phyloP scores from a whole-genome alignment of 257 asterid genomes.

The Scutellaria minor region DNA sequence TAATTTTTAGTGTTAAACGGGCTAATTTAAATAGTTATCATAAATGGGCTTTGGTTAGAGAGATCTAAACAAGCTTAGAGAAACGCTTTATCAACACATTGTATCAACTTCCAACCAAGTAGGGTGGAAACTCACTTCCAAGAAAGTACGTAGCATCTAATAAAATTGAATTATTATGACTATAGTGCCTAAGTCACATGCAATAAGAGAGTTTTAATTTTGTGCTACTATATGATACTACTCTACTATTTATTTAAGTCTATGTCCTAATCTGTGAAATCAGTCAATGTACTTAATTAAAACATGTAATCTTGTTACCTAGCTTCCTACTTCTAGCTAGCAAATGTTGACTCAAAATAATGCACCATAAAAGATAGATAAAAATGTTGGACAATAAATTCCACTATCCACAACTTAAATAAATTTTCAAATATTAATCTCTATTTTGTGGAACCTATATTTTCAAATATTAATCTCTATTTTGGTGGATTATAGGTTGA shows the following conservation, averaged over 20 bases:
- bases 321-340: slow-evolving; percentile 18
- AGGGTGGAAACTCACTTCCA: no score
- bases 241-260: background rate
- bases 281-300: slow-evolving; percentile 22
- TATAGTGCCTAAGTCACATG: slow-evolving; percentile 3
- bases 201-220: slow-evolving; percentile 27
- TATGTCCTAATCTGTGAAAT: slow-evolving; percentile 23
- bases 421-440: background rate
- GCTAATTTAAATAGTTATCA: background rate
- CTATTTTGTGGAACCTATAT: no score
- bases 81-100: no score
- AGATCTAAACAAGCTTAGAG: no score
- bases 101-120: no score
- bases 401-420: no score
- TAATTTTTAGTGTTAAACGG: no score
- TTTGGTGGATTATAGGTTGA: no score
- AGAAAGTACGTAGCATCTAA: background rate
- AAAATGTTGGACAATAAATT: background rate
- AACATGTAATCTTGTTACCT: slow-evolving; percentile 15
- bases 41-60: background rate
- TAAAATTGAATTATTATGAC: background rate
- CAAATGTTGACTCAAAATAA: slow-evolving; percentile 23
- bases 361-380: background rate
- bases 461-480: background rate
- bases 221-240: background rate